phyloP scores from a whole-genome alignment of 768 basidiomycete species.

The Suillus subalutaceus region DNA sequence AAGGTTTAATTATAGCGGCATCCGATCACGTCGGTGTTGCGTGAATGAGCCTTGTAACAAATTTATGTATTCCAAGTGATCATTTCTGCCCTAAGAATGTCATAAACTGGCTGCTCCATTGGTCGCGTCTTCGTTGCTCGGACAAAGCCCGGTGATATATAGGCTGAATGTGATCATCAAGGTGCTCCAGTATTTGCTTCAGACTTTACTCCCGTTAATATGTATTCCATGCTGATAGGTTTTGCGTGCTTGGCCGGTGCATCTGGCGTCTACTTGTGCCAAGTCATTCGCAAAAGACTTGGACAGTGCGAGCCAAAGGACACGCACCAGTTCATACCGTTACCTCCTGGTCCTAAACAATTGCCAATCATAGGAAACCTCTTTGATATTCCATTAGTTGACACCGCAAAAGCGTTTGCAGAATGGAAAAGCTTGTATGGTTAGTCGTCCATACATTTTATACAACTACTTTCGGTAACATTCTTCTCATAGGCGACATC shows the following conservation, averaged over 20 bases:
- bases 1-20: too few relatives aligned
- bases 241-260: neutral
- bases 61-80: too few relatives aligned
- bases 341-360: slow-evolving; percentile 12
- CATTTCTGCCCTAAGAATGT: too few relatives aligned
- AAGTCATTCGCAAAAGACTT: neutral
- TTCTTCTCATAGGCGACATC: slow-evolving; percentile 15
- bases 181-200: neutral
- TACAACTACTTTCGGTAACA: neutral
- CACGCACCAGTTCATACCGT: neutral
- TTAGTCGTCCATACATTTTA: neutral
- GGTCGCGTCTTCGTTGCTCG: too few relatives aligned
- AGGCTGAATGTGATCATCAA: neutral
- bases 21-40: too few relatives aligned
- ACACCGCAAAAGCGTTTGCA: slow-evolving; percentile 1
- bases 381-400: slow-evolving; percentile 5
- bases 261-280: neutral
- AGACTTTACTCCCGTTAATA: neutral
- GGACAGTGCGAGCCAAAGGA: neutral
- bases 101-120: too few relatives aligned
- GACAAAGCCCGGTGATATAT: too few relatives aligned
- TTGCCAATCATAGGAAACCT: slow-evolving; percentile 17
- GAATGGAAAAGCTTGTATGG: neutral
- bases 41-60: too few relatives aligned
- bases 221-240: slow-evolving; percentile 4